phyloP scores from a whole-genome alignment of 768 basidiomycete genomes.

The Coprinopsis strossmayeri region DNA sequence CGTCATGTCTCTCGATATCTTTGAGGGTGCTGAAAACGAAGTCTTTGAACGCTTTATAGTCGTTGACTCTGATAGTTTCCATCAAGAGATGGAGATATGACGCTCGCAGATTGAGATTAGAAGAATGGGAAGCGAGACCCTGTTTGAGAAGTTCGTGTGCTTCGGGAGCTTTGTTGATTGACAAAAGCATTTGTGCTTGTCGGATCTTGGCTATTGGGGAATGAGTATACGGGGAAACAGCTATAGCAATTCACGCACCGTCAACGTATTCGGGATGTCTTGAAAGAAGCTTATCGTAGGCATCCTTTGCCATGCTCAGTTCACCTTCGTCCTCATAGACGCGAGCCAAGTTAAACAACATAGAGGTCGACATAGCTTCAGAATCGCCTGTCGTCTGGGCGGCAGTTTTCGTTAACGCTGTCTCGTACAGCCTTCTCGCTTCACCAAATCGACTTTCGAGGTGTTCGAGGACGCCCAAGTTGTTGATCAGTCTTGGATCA shows the following conservation, averaged over 20 bases:
- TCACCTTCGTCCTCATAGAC: conserved; percentile 86
- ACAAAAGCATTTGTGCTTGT: conserved; percentile 73
- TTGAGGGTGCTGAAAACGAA: conserved; percentile 89
- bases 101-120: conserved; percentile 83
- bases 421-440: conserved; percentile 65
- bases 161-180: conserved; percentile 64
- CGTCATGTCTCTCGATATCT: conserved; percentile 79
- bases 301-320: conserved; percentile 66
- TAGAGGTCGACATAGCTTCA: conserved; percentile 73
- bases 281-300: conserved; percentile 81
- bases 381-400: conserved; percentile 37
- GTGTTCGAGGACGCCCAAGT: conserved; percentile 71
- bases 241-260: conserved; percentile 46
- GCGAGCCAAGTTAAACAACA: conserved; percentile 88
- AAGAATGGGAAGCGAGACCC: conserved; percentile 68
- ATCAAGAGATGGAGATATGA: conserved; percentile 92
- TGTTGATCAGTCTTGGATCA: conserved; percentile 73
- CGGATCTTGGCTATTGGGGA: conserved; percentile 76
- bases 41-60: conserved; percentile 68
- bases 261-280: conserved; percentile 95
- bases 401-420: conserved; percentile 56
- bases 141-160: conserved; percentile 91
- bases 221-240: neutral
- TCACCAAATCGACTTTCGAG: conserved; percentile 53
- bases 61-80: conserved; percentile 44